Evolutionary conservation across 768 basidiomycete species (phyloP).

Genomic region (Leucocoprinus leucothites): DNA sequence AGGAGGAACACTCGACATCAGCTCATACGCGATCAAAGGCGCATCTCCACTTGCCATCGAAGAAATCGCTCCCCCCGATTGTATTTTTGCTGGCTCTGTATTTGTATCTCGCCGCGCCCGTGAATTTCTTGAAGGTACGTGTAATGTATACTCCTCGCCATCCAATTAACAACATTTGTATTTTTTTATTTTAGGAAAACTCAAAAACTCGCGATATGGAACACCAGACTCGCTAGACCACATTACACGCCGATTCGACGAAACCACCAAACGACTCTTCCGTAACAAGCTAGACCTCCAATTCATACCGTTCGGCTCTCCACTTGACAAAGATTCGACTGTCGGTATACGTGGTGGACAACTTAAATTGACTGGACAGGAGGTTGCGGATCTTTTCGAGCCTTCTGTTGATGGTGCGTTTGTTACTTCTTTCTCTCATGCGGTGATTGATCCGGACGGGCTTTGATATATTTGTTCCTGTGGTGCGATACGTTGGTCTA

Average conservation of each 20-base stretch:
- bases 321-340: conserved; percentile 67
- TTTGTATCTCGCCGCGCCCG: conserved; percentile 77
- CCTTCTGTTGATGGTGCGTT: conserved; percentile 62
- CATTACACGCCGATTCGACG: conserved; percentile 77
- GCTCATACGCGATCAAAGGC: conserved; percentile 72
- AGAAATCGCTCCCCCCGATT: conserved; percentile 81
- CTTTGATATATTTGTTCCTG: not conserved
- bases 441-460: not conserved
- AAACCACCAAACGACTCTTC: conserved; percentile 79
- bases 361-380: conserved; percentile 67
- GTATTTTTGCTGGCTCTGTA: conserved; percentile 82
- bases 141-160: not conserved
- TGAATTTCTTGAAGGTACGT: conserved; percentile 65
- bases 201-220: conserved; percentile 71
- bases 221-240: conserved; percentile 70
- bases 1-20: conserved; percentile 79
- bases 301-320: conserved; percentile 75
- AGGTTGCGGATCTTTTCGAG: conserved; percentile 73
- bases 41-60: conserved; percentile 73
- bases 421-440: not conserved
- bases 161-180: conserved; percentile 6
- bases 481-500: no score
- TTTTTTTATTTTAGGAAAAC: conserved; percentile 49
- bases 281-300: conserved; percentile 64
- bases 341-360: conserved; percentile 73